Conservation (phyloP, 2,329 filamentous ascomycete genomes). For the Pyrenophora seminiperda region DNA sequence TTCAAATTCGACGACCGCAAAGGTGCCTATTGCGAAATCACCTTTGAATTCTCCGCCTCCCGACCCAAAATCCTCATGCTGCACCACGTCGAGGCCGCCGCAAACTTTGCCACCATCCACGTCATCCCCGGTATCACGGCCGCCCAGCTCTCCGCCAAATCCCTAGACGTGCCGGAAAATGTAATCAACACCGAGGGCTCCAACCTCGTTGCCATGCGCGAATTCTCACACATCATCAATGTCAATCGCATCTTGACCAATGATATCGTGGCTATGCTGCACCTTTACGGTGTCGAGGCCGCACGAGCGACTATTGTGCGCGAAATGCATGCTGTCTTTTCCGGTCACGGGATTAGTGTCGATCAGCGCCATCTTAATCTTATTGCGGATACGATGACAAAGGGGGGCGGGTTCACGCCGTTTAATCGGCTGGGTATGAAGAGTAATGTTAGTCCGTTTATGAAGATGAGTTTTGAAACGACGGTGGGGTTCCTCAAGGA, state of each 20-base stretch:
- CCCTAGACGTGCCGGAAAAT: slow-evolving; percentile 50
- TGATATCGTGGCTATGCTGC: slow-evolving; percentile 84
- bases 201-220: slow-evolving; percentile 89
- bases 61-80: slow-evolving; percentile 93
- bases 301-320: slow-evolving; percentile 83
- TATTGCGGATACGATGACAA: slow-evolving; percentile 98
- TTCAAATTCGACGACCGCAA: slow-evolving; percentile 79
- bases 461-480: slow-evolving; percentile 99
- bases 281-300: slow-evolving; percentile 90
- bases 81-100: slow-evolving; percentile 81
- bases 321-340: slow-evolving; percentile 86
- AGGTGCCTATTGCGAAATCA: slow-evolving; percentile 78
- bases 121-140: slow-evolving; percentile 77
- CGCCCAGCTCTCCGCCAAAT: slow-evolving; percentile 66
- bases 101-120: slow-evolving; percentile 81
- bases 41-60: slow-evolving; percentile 77
- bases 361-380: slow-evolving; percentile 92
- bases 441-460: slow-evolving; percentile 85
- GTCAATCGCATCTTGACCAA: slow-evolving; percentile 88
- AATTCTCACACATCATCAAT: slow-evolving; percentile 83
- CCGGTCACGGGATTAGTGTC: slow-evolving; percentile 87
- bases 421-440: slow-evolving; percentile 91
- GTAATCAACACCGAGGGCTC: slow-evolving; percentile 79
- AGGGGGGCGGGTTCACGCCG: slow-evolving; percentile 82
- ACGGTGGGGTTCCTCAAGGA: slow-evolving; percentile 93